These are phyloP conservation scores for Zygoascus sp. DNA, from an alignment of 1,139 yeast species.

Conservation along the genomic window DNA sequence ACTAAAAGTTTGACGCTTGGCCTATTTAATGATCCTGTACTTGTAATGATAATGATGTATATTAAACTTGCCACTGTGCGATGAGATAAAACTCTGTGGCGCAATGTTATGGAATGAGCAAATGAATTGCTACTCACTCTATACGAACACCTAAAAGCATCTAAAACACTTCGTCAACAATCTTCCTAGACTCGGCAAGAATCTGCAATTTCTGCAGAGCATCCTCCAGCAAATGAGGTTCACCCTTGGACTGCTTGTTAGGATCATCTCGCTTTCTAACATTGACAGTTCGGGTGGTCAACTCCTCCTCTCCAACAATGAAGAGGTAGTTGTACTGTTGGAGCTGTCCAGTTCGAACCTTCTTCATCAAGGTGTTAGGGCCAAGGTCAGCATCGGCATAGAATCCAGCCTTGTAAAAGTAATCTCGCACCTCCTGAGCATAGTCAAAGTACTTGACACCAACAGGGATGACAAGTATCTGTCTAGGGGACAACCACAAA, in stretches of 20 bases:
- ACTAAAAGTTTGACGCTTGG: conserved; percentile 9
- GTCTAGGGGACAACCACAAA: conserved; percentile 98
- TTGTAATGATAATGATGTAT: conserved; percentile 9
- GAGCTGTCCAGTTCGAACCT: conserved; percentile 92
- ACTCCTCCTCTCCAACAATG: conserved; percentile 94
- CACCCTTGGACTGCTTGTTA: conserved; percentile 85
- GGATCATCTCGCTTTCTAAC: conserved; percentile 89
- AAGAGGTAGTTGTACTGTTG: conserved; percentile 90
- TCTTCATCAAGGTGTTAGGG: conserved; percentile 94
- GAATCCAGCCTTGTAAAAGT: conserved; percentile 65
- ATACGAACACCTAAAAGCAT: neutral
- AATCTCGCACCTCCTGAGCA: conserved; percentile 72
- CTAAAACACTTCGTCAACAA: conserved; percentile 24
- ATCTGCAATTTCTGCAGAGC: conserved; percentile 63
- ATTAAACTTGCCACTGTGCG: neutral
- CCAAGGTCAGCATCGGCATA: conserved; percentile 88
- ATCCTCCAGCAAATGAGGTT: conserved; percentile 62
- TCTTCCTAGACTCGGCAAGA: conserved; percentile 20
- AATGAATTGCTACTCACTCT: neutral
- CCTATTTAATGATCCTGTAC: neutral
- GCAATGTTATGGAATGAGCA: too few relatives aligned
- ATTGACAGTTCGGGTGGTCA: conserved; percentile 70
- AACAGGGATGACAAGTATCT: conserved; percentile 88
- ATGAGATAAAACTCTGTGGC: too few relatives aligned
- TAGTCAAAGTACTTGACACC: conserved; percentile 88